Evolutionary conservation across 1,284 basidiomycete genomes (phyloP), one percentile per base, ranked within the genome.

Genomic region (Schizopora paradoxa): DNA sequence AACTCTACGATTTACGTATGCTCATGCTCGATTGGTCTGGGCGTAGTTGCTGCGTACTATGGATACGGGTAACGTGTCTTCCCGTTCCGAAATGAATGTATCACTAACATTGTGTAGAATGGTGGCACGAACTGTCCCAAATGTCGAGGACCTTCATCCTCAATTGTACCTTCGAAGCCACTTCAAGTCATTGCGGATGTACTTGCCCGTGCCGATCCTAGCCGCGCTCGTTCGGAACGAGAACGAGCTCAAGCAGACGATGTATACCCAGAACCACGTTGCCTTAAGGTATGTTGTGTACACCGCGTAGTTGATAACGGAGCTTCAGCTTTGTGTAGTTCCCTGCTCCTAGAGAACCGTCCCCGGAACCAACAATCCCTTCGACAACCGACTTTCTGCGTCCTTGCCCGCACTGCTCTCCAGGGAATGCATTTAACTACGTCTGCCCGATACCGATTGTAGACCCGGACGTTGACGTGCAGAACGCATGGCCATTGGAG

Each of bases 101-200:
- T 18, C 43, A 26, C 22, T 48, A 26, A 40, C 23, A 54, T 33
- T 48, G 49, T 47, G 37, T 54, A 89, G 86, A 88, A 88, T 56
- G 83, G 85, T 23, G 86, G 86, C 35, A 82, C 82, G 11, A 84
- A 78, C 56, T 89, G 86, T 58, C 86, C 86, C 19, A 79, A 81
- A 8, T 89, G 86, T 58, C 77, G 86, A 43, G 73, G 76, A 16
- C 54, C 69, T 18, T 81, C 86, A n/a, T 77, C 70, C 11, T 67
- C 72, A 21, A 84, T 85, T 25, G 72, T 73, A 2, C 81, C 81
- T 14, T 87, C 82, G 45, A 76, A 86, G 26, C 71, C 77, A 2
- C 63, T 89, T 11, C 82, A 89, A 60, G 66, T 74, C 26, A 73
- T 87, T 55, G 65, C 87, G 44, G 85, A 89, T 55, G 63, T 79